Base-by-base conservation (phyloP, 305 asterid species). In the Caryopteris hybrid region DNA sequence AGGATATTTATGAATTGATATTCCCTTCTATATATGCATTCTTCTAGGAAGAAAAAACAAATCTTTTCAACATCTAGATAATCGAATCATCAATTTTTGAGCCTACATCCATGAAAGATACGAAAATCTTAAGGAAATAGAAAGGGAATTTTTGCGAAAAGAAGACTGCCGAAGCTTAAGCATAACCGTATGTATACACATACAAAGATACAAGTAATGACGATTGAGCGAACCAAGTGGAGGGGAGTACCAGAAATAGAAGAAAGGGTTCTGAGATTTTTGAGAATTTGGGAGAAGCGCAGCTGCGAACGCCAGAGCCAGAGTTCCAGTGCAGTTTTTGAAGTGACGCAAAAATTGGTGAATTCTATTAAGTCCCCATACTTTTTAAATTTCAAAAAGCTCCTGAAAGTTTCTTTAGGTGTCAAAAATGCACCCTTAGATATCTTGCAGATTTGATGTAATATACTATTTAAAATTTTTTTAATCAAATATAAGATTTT, bases 201-300 rank as follows among this genome's bases (percentile, higher is more conserved):
- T 2, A 42, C 12, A 25, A 2, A 55, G 3, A 53, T 0, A 22
- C 20, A 39, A 17, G 20, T 31, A 70, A 16, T 52, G 38, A 34
- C 5, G 58, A 3, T 29, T 25, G 55, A 29, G 70, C 53, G 53
- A 17, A 18, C 7, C 2, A 48, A 14, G 31, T n/a, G 10, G n/a
- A 27, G 23, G 45, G 21, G 22, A 27, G 8, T 42, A 71, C 76
- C 76, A 13, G 65, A 54, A 53, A 51, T 4, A 38, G 65, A 62
- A 52, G 38, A 61, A 43, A 29, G 8, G 31, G 31, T 25, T 25
- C 31, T 25, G 31, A 25, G 31, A 64, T 23, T 23, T 61, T 1
- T 12, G 51, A 60, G 64, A 47, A 18, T 18, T 53, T 52, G 55
- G 27, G 38, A 6, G 47, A 31, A 62, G 17, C 53, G 21, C 38